phyloP scores from a whole-genome alignment of 805 yeast genomes.

The Saccharomycopsis sp. region DNA sequence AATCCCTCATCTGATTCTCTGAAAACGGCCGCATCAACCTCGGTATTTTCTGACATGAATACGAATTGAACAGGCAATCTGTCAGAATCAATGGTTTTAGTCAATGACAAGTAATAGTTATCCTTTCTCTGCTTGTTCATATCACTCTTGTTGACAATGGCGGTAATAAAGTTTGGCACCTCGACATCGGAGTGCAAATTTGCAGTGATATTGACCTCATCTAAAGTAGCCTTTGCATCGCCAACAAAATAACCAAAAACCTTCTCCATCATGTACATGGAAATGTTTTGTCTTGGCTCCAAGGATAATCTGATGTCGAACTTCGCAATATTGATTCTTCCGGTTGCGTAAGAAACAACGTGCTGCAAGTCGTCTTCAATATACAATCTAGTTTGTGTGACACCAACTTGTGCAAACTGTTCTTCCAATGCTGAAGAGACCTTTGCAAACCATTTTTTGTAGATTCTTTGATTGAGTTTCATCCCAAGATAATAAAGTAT shows the following conservation, averaged over 20 bases:
- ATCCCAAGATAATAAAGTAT: conserved; percentile 53
- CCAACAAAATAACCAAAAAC: conserved; percentile 49
- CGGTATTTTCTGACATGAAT: conserved; percentile 84
- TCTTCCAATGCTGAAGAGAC: conserved; percentile 44
- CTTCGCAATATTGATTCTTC: conserved; percentile 69
- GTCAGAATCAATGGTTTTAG: conserved; percentile 62
- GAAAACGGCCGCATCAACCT: conserved; percentile 61
- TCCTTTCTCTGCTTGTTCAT: conserved; percentile 73
- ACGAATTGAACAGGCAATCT: conserved; percentile 70
- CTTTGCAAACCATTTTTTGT: conserved; percentile 41
- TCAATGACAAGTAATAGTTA: conserved; percentile 76
- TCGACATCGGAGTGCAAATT: conserved; percentile 37
- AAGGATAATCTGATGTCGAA: conserved; percentile 56
- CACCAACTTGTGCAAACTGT: conserved; percentile 79
- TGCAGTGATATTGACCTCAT: conserved; percentile 56
- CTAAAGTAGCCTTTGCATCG: conserved; percentile 48
- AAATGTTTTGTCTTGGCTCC: conserved; percentile 73
- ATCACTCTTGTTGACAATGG: conserved; percentile 75
- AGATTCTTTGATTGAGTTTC: conserved; percentile 47
- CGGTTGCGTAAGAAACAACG: conserved; percentile 74
- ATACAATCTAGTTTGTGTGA: conserved; percentile 36
- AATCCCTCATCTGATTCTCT: conserved; percentile 36
- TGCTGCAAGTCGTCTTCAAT: conserved; percentile 58
- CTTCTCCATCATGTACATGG: conserved; percentile 60
- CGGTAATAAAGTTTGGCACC: conserved; percentile 57